Base-by-base conservation (phyloP, 2,329 filamentous ascomycete species). In the Aspergillus felis region DNA sequence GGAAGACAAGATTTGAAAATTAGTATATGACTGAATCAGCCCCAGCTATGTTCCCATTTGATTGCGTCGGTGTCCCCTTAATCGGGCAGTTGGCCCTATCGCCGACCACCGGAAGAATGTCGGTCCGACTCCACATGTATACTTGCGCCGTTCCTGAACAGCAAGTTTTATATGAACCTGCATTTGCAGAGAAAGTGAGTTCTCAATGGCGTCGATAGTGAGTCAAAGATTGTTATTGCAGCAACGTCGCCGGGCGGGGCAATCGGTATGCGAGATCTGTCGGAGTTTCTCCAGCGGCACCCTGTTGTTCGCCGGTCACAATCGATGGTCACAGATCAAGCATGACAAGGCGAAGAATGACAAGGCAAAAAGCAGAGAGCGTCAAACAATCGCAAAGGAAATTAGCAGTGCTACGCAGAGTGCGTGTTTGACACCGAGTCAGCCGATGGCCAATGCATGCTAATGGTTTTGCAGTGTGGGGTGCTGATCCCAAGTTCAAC, bases 281-380 rank as follows among this genome's bases (percentile, higher is more conserved):
- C 81, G 83, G 54, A 68, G 73, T 38, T 80, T 88, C 58, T 73
- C 73, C 55, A 78, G 78, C 17, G 80, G 78, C 17, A 63, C 79
- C 8, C 57, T 66, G 7, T 68, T 76, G 14, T 75, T 77, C 59
- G 87, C 88, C 25, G 92, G 92, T 14, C 92, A 96, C 77, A 96
- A 88, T 75, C 89, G 92, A 72, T 99, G 94, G 94, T 92, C 91
- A 57, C 96, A 94, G 69, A 97, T 97, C 77, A 90, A 88, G 71
- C 94, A 97, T 74, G 91, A 94, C 74, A 99, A 99, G 76, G 92
- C 88, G 53, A 90, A 88, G 60, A 89, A 87, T 57, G 94, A 99
- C 74, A 74, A 73, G 57, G 72, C 87, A 66, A 96, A 92, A 76
- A 91, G 86, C 75, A 83, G 82, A 47, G 82, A 87, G 65, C 87